These are phyloP conservation scores for Erythrophleum fordii DNA, from an alignment of 306 rosid genomes.

Conservation along the genomic window DNA sequence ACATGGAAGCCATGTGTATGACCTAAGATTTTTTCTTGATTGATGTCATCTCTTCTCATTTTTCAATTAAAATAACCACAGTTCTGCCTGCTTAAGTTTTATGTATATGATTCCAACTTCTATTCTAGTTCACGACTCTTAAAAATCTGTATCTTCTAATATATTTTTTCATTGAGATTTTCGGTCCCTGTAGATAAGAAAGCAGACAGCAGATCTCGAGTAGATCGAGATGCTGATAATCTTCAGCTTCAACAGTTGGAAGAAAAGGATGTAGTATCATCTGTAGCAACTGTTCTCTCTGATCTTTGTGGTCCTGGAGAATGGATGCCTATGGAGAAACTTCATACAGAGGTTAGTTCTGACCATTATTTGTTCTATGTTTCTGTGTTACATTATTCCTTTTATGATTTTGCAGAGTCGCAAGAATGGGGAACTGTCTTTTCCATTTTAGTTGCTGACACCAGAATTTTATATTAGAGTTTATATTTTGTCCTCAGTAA, in stretches of 20 bases:
- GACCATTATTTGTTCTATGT: constrained; percentile 19
- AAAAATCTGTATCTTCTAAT: constrained; percentile 3
- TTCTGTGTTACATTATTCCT: background rate
- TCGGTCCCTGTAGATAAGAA: constrained; percentile 72
- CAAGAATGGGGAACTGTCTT: constrained; percentile 2
- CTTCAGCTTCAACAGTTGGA: constrained; percentile 88
- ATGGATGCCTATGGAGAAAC: constrained; percentile 99
- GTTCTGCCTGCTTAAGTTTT: background rate
- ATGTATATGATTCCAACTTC: constrained; percentile 6
- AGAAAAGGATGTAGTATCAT: constrained; percentile 97
- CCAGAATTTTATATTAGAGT: background rate
- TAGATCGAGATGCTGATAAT: constrained; percentile 88
- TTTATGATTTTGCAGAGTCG: constrained; percentile 18
- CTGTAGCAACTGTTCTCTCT: constrained; percentile 97
- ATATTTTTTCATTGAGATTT: constrained; percentile 19
- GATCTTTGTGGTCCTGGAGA: constrained; percentile 99
- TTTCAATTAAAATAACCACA: background rate
- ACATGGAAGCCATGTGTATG: background rate
- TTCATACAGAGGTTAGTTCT: constrained; percentile 83
- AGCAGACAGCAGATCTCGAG: constrained; percentile 84
- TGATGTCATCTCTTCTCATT: background rate
- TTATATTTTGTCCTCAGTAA: background rate
- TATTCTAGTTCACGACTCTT: background rate
- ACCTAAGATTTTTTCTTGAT: background rate
- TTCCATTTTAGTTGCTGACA: constrained; percentile 26